phyloP scores from a whole-genome alignment of 495 filamentous ascomycete species.

The Hypoxylon trugodes region DNA sequence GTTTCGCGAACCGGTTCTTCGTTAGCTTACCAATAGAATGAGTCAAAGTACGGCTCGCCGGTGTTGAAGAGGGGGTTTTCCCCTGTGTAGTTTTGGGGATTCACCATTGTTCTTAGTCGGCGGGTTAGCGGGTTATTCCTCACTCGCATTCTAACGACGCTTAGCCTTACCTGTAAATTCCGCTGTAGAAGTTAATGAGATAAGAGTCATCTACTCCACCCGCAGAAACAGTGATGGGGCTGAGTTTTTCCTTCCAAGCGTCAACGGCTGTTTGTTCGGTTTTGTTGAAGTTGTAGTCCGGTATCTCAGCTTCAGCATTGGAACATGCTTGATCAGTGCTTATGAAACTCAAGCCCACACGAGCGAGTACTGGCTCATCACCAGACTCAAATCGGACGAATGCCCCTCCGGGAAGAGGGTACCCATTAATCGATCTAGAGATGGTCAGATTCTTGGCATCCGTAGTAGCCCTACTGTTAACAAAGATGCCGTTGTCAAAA shows the following conservation, averaged over 20 bases:
- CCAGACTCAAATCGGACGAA: conserved; percentile 64
- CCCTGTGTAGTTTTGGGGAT: conserved; percentile 80
- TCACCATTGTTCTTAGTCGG: conserved; percentile 77
- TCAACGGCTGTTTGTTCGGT: conserved; percentile 60
- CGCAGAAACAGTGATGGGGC: conserved; percentile 64
- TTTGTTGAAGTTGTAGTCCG: conserved; percentile 69
- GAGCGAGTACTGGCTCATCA: conserved; percentile 61
- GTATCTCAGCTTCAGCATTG: conserved; percentile 73
- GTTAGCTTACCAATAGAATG: conserved; percentile 71
- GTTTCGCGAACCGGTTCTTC: conserved; percentile 24
- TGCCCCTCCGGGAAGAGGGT: conserved; percentile 72
- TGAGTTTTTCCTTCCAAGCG: conserved; percentile 71
- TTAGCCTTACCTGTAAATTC: conserved; percentile 73
- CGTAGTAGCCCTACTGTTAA: conserved; percentile 63
- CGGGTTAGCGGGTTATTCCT: too few relatives aligned
- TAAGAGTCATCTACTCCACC: conserved; percentile 61
- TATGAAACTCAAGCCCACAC: conserved; percentile 77
- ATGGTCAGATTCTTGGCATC: conserved; percentile 64
- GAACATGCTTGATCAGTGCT: conserved; percentile 70
- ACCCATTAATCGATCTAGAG: conserved; percentile 67
- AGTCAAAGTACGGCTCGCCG: conserved; percentile 80
- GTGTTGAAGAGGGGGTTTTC: conserved; percentile 80
- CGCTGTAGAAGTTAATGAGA: conserved; percentile 73
- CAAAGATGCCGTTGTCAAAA: conserved; percentile 71
- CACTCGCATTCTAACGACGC: too few relatives aligned